Evolutionary conservation across 2,329 filamentous ascomycete genomes (phyloP).

Genomic region (Alternaria arbusti): DNA sequence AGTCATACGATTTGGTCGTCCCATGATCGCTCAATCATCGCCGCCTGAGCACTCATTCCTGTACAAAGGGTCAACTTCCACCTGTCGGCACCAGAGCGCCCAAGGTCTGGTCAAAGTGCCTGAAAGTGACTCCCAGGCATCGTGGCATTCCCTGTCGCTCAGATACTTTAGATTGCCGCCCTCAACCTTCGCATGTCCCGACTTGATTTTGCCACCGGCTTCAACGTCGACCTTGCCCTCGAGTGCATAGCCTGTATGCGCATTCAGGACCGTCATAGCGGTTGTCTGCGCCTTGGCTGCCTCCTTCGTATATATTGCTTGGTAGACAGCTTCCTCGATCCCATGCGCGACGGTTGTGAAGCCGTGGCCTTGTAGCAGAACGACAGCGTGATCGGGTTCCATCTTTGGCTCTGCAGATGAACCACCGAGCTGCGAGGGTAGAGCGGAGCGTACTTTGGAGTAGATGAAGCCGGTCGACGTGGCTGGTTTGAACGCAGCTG

Average conservation of each 20-base stretch:
- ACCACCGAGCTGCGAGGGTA: conserved; percentile 44
- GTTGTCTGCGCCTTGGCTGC: conserved; percentile 51
- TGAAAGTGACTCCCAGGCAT: conserved; percentile 49
- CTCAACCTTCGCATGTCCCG: conserved; percentile 49
- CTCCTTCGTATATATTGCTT: conserved; percentile 52
- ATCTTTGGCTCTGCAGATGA: conserved; percentile 35
- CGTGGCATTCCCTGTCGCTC: conserved; percentile 50
- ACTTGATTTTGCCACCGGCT: conserved; percentile 49
- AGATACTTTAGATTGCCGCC: conserved; percentile 53
- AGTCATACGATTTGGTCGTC: neutral
- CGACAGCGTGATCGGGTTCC: conserved; percentile 45
- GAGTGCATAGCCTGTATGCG: conserved; percentile 45
- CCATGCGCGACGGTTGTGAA: conserved; percentile 52
- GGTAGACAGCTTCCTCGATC: conserved; percentile 55
- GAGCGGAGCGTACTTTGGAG: conserved; percentile 45
- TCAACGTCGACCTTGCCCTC: conserved; percentile 50
- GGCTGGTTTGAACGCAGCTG: conserved; percentile 45
- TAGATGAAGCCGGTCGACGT: conserved; percentile 48
- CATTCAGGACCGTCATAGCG: conserved; percentile 44
- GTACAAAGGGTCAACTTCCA: conserved; percentile 49
- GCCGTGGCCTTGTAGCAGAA: conserved; percentile 54
- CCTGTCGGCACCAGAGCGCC: conserved; percentile 53
- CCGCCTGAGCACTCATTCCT: conserved; percentile 47
- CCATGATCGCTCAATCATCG: conserved; percentile 39
- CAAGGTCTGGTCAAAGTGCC: conserved; percentile 49